phyloP scores from a whole-genome alignment of 2,329 filamentous ascomycete species.

The Stylonectria norvegica region DNA sequence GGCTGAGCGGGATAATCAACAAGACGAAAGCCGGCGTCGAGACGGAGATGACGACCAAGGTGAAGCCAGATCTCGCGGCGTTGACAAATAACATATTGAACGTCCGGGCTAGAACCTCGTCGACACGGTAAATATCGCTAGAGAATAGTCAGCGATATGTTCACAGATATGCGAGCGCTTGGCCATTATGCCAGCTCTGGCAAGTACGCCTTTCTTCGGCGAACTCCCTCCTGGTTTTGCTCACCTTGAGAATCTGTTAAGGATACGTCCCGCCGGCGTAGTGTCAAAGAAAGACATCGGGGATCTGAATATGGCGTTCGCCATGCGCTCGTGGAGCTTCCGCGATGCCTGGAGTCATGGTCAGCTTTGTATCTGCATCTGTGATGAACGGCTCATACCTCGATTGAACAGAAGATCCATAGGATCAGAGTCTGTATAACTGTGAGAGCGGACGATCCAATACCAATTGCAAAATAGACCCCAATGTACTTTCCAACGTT shows the following conservation, averaged over 20 bases:
- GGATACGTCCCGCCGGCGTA: constrained; percentile 89
- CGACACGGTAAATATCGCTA: constrained; percentile 75
- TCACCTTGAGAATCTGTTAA: constrained; percentile 92
- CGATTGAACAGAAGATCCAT: constrained; percentile 99
- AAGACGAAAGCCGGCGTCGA: constrained; percentile 77
- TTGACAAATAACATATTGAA: constrained; percentile 97
- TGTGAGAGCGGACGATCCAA: constrained; percentile 80
- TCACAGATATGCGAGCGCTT: background rate
- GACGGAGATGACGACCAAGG: constrained; percentile 77
- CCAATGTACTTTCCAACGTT: constrained; percentile 87
- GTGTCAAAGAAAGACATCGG: constrained; percentile 99
- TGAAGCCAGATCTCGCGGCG: constrained; percentile 72
- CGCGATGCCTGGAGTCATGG: constrained; percentile 67
- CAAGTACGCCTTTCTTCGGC: too few species aligned
- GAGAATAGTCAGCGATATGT: constrained; percentile 15
- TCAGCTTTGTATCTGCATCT: constrained; percentile 5
- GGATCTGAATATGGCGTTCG: constrained; percentile 91
- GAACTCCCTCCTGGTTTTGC: too few species aligned
- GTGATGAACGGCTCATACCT: constrained; percentile 52
- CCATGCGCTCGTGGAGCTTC: constrained; percentile 96
- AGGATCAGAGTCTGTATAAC: constrained; percentile 90
- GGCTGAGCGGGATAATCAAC: constrained; percentile 75
- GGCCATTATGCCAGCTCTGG: background rate
- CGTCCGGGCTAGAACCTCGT: constrained; percentile 90
- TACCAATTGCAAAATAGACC: constrained; percentile 91